Evolutionary conservation across 2,329 filamentous ascomycete species (phyloP).

Genomic region (Monilinia fructicola): DNA sequence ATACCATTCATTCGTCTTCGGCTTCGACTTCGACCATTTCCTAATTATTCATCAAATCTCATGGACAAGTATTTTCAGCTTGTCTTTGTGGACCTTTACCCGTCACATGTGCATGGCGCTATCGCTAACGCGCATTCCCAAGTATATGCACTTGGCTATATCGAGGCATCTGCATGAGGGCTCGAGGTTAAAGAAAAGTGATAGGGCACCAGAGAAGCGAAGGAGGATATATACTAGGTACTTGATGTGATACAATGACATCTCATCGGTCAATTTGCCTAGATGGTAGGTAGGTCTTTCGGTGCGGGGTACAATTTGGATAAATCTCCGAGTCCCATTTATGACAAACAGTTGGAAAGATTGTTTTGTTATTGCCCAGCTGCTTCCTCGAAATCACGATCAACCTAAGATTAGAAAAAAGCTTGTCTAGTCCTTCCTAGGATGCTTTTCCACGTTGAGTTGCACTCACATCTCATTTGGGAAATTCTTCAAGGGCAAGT

Average conservation of each 20-base stretch:
- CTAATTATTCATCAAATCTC: background rate
- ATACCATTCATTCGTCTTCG: background rate
- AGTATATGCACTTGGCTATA: constrained; percentile 1
- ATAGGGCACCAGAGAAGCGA: background rate
- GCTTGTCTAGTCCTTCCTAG: constrained; percentile 12
- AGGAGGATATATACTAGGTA: background rate
- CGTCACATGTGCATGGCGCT: background rate
- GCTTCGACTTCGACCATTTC: background rate
- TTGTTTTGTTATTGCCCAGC: constrained; percentile 7
- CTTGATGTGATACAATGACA: background rate
- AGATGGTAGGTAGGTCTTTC: background rate
- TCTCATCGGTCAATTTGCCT: constrained; percentile 1
- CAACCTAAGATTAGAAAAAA: constrained; percentile 6
- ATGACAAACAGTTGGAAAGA: background rate
- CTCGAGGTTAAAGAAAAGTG: background rate
- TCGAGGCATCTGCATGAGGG: background rate
- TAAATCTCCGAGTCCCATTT: constrained; percentile 10
- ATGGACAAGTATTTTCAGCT: background rate
- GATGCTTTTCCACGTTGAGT: background rate
- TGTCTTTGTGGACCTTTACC: no score
- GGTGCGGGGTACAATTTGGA: constrained; percentile 11
- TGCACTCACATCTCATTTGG: background rate
- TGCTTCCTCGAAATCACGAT: constrained; percentile 2
- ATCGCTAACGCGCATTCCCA: background rate
- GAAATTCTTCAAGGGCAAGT: constrained; percentile 2